Base-by-base conservation (phyloP, 2,329 filamentous ascomycete genomes). In the Rhynchosporium graminicola region DNA sequence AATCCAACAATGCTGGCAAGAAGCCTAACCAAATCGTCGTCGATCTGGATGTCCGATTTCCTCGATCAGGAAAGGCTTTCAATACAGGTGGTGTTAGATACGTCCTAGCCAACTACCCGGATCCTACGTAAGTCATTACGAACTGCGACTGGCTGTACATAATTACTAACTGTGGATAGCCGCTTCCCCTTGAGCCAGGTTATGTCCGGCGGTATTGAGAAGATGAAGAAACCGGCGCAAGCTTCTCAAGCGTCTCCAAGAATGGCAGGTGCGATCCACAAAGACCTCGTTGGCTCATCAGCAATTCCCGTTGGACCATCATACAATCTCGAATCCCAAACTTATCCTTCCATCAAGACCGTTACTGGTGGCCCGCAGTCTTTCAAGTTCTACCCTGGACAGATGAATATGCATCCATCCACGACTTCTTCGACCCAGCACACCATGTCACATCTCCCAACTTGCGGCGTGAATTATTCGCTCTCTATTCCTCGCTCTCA, bases 11-110 rank as follows among this genome's bases (percentile, higher is more conserved):
- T 8, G 20, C 31, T n/a, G 36, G 48, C 10, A 52, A 52, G 48
- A 15, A 10, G 7, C 7, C 4, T 28, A 38, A 36, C 13, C 28
- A 47, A 3, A 42, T 36, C 6, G 28, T 13, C 36, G 36, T 20
- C 33, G 20, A 54, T 28, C 36, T 54, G 20, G n/a, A 38, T 4
- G 20, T 6, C 8, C 8, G 36, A 9, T 54, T 13, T 20, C 51
- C 51, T 54, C 51, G 51, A 28, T 8, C 20, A 4, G 43, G 43
- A 28, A 54, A 54, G 5, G 33, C 40, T 2, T 54, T 42, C 20
- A 40, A 54, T 28, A 36, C 33, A 15, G 51, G 51, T 40, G 36
- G 51, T 20, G 51, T 54, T 20, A 54, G 38, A 36, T 54, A 54
- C 36, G 51, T 54, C 20, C 36, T 54, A 26, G 4, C 9, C 2